These are phyloP conservation scores for Coniochaeta sp. DNA, from an alignment of 2,329 filamentous ascomycete species.

Conservation along the genomic window DNA sequence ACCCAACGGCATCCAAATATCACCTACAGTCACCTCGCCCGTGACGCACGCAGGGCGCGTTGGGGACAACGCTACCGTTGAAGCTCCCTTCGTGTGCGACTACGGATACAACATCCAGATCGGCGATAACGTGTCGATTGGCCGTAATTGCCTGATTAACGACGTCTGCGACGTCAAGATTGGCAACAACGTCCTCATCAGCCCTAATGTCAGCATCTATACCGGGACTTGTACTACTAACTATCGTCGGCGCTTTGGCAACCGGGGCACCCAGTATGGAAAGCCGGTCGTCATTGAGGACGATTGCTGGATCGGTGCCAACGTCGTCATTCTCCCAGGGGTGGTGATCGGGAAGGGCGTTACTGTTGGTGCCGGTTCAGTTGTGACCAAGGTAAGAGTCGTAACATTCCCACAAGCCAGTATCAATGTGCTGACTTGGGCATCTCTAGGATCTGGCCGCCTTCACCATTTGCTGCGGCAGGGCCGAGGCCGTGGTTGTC, in stretches of 20 bases:
- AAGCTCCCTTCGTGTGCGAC: conserved; percentile 85
- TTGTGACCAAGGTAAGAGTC: conserved; percentile 64
- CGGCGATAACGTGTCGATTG: conserved; percentile 77
- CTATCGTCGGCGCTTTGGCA: conserved; percentile 65
- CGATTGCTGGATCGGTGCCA: conserved; percentile 77
- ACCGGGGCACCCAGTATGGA: conserved; percentile 63
- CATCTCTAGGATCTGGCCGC: conserved; percentile 15
- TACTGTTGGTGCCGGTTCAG: conserved; percentile 74
- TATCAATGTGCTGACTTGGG: background rate
- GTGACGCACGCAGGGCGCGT: conserved; percentile 53
- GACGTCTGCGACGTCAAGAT: conserved; percentile 82
- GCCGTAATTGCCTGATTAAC: conserved; percentile 75
- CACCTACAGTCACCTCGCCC: conserved; percentile 45
- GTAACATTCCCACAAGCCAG: background rate
- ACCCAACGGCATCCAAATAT: conserved; percentile 45
- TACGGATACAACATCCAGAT: conserved; percentile 90
- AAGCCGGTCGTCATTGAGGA: conserved; percentile 72
- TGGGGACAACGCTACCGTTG: conserved; percentile 70
- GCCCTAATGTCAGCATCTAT: conserved; percentile 81
- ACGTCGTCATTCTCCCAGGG: conserved; percentile 70
- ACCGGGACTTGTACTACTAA: conserved; percentile 68
- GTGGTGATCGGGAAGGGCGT: conserved; percentile 73
- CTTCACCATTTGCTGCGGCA: conserved; percentile 14
- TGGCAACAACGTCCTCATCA: conserved; percentile 69
- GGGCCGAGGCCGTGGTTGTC: background rate